phyloP scores from a whole-genome alignment of 2,329 filamentous ascomycete genomes.

The Aspergillus nomiae region DNA sequence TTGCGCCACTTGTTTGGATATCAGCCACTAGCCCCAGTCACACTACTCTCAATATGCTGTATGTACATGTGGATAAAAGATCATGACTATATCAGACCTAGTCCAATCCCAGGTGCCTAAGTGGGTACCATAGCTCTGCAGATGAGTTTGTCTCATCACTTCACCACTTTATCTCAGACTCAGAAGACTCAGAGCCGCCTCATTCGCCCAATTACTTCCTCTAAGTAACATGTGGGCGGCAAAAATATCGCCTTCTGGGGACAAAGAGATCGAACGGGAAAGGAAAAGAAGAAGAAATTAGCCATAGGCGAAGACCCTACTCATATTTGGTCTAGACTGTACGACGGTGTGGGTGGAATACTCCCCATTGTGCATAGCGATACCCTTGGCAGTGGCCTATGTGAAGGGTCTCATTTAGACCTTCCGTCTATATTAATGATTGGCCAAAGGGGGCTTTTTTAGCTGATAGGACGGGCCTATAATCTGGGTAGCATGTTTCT shows the following conservation, averaged over 20 bases:
- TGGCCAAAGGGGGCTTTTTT: neutral
- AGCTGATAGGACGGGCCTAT: neutral
- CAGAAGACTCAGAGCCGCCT: neutral
- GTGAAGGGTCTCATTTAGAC: neutral
- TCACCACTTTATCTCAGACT: neutral
- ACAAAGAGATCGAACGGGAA: neutral
- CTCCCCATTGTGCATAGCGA: neutral
- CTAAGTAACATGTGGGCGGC: neutral
- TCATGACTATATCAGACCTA: neutral
- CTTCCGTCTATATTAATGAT: neutral
- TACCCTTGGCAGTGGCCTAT: neutral
- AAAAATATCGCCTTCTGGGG: neutral
- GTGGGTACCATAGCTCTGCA: neutral
- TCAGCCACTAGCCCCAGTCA: neutral
- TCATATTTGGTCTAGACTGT: neutral
- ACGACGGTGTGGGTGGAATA: neutral
- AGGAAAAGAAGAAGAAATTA: neutral
- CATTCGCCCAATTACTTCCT: neutral
- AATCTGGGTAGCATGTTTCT: neutral
- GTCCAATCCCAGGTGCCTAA: neutral
- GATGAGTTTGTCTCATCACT: neutral
- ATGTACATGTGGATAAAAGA: neutral
- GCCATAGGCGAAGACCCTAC: neutral
- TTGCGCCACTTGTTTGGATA: neutral
- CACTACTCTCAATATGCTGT: neutral